Evolutionary conservation across 176 grass and related monocot genomes (phyloP), one percentile per base, ranked within the genome.

Genomic region (Avena sativa): DNA sequence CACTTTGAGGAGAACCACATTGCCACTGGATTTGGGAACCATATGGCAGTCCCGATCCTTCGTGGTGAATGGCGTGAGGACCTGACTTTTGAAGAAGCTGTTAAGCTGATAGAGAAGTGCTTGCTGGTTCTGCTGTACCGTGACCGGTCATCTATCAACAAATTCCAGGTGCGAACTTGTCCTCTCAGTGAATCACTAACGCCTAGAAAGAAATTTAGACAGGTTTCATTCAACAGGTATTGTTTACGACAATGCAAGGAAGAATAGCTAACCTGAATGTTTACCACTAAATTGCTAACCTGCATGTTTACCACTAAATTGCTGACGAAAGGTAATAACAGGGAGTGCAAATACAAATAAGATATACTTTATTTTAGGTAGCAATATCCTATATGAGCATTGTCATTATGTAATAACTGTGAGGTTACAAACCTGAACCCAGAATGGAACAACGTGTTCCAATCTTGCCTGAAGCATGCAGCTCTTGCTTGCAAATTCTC

Each of bases 1-100:
- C 97, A 99, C 89, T 99, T 93, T 65, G 97, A 99, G 87, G 97
- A 99, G 75, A 88, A 97, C 69, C 94, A 97, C 82, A 61, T 99
- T 28, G 97, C 97, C n/a, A 99, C 97, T 83, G 97, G 97, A 88
- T 99, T 94, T 89, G 97, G 94, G n/a, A 97, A 99, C 82, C 97
- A 99, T 83, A 59, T 99, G 72, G 97, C 97, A 16, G 91, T 95
- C 81, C 97, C 97, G 1, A 94, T 99, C 70, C 92, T 99, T 78
- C 92, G 97, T 79, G 85, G 78, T 90, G 97, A 99, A 87, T 99
- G 97, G 97, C 92, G 44, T 3, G 94, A 97, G 61, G 97, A 99
- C 81, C 73, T 99, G 87, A 94, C 84, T 80, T 99, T 99, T 89
- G 97, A 99, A 81, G 97, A 99, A 84, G 97, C 97, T 84, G 94